These are phyloP conservation scores for Kodamaea nitidulidarum DNA, from an alignment of 805 yeast genomes.

Conservation along the genomic window DNA sequence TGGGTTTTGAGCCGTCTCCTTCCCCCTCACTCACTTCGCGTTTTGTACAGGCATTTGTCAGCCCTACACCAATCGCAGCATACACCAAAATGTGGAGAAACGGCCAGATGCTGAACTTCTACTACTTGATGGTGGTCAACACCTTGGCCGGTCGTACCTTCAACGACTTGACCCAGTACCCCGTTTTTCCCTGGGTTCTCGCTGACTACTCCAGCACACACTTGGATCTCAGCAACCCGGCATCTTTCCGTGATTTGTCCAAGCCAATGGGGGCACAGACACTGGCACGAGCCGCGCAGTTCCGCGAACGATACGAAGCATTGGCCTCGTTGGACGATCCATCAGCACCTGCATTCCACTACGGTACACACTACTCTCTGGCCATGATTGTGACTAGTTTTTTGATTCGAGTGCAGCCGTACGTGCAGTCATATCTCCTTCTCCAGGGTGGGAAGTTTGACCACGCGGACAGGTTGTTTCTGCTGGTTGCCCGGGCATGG, in stretches of 20 bases:
- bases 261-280: conserved; percentile 93
- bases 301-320: conserved; percentile 70
- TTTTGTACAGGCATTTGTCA: conserved; percentile 15
- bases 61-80: conserved; percentile 37
- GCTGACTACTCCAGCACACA: conserved; percentile 73
- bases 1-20: conserved; percentile 22
- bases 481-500: conserved; percentile 78
- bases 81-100: conserved; percentile 69
- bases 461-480: conserved; percentile 79
- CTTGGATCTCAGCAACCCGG: conserved; percentile 61
- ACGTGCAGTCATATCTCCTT: conserved; percentile 70
- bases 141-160: conserved; percentile 86
- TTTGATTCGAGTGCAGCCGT: conserved; percentile 73
- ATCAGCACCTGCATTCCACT: conserved; percentile 73
- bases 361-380: conserved; percentile 90
- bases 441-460: conserved; percentile 88
- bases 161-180: conserved; percentile 86
- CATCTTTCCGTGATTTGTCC: conserved; percentile 66
- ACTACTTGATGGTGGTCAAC: conserved; percentile 73
- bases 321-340: conserved; percentile 56
- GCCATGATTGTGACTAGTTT: conserved; percentile 90
- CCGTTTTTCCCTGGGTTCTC: conserved; percentile 88
- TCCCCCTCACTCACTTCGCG: conserved; percentile 23
- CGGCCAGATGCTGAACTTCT: conserved; percentile 80
- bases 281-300: conserved; percentile 53